Evolutionary conservation across 2,329 filamentous ascomycete genomes (phyloP).

Genomic region (Trichothecium sympodiale): DNA sequence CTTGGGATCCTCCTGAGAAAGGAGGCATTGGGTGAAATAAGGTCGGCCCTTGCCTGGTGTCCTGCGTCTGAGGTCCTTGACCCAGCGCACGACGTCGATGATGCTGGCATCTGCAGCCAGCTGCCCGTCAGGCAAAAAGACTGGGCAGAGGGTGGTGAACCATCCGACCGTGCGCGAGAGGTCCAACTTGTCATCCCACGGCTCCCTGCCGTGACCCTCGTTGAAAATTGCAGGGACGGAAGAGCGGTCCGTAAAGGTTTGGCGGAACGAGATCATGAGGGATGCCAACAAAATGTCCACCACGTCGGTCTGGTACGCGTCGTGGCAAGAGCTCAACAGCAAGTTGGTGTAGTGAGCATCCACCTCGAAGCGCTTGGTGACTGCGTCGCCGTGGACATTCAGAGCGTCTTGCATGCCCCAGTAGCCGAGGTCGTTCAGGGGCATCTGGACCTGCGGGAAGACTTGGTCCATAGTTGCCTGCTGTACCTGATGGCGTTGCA

Average conservation of each 20-base stretch:
- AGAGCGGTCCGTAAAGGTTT: slow-evolving; percentile 20
- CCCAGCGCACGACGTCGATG: slow-evolving; percentile 8
- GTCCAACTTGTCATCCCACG: slow-evolving; percentile 17
- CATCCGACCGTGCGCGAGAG: slow-evolving; percentile 30
- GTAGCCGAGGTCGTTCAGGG: slow-evolving; percentile 7
- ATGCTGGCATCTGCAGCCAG: slow-evolving; percentile 7
- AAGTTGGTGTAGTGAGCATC: slow-evolving; percentile 1
- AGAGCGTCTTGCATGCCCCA: slow-evolving; percentile 9
- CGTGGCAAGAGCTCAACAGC: slow-evolving; percentile 7
- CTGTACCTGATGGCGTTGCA: slow-evolving; percentile 19
- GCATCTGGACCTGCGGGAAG: slow-evolving; percentile 4
- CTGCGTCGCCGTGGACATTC: slow-evolving; percentile 6
- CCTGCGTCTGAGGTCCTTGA: slow-evolving; percentile 12
- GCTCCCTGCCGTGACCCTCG: slow-evolving; percentile 30
- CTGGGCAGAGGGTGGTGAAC: slow-evolving; percentile 28
- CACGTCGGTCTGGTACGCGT: slow-evolving; percentile 19
- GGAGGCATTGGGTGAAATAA: slow-evolving; percentile 4
- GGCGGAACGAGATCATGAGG: slow-evolving; percentile 20
- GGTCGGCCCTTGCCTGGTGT: slow-evolving; percentile 11
- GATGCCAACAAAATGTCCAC: slow-evolving; percentile 27
- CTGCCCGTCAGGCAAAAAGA: slow-evolving; percentile 7
- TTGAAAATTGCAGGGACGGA: slow-evolving; percentile 23
- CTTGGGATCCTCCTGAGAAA: slow-evolving; percentile 13
- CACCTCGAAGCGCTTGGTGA: slow-evolving; percentile 2
- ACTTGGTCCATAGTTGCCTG: neutral